Evolutionary conservation across 176 grass and related monocot species (phyloP), one percentile per base, ranked within the genome.

Genomic region (Musa troglodytarum): DNA sequence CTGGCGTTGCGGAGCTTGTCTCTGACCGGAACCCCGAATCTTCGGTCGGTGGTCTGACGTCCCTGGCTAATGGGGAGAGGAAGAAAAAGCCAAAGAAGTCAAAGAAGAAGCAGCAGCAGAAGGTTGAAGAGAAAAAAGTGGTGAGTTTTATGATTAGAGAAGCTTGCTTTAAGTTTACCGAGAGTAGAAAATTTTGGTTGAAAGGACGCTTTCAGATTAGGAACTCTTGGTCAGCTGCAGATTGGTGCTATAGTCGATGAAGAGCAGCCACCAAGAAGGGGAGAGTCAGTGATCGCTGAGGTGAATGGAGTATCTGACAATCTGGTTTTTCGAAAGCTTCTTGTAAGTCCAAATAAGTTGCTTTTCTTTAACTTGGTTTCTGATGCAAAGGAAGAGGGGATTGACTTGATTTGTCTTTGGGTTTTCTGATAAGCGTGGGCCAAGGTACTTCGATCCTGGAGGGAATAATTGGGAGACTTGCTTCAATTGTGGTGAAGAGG

Each of bases 401-500:
- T 21, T 20, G 10, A 49, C 19, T 14, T 20, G 11, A 50, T 65
- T 16, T 69, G 49, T 77, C 49, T 73, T 76, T 2, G 17, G 53
- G 76, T 74, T 19, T 76, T 53, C 66, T 88, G 77, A 61, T 80
- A 79, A 99, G 96, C 96, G 96, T 50, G 86, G 86, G 52, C 82
- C 88, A 68, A 89, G 96, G 79, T 99, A 99, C 70, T 95, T 95
- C 51, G 91, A 92, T 89, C 86, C 90, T 11, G 82, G 82, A 17
- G 91, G 95, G 78, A 82, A 72, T 63, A 80, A 79, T 54, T 66
- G 84, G 76, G 86, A 77, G 34, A 86, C 90, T 68, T 99, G 96
- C 76, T 99, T 86, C 83, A 92, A 99, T 72, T 99, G 96, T 72
- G 85, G 86, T 0, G 88, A 99, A 78, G 91, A 95, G 82, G 96